A percentile compares a stretch with the other conserved stretches of the same genome.
Conservation (phyloP, 768 basidiomycete genomes). For the Botryobasidium botryosum region DNA sequence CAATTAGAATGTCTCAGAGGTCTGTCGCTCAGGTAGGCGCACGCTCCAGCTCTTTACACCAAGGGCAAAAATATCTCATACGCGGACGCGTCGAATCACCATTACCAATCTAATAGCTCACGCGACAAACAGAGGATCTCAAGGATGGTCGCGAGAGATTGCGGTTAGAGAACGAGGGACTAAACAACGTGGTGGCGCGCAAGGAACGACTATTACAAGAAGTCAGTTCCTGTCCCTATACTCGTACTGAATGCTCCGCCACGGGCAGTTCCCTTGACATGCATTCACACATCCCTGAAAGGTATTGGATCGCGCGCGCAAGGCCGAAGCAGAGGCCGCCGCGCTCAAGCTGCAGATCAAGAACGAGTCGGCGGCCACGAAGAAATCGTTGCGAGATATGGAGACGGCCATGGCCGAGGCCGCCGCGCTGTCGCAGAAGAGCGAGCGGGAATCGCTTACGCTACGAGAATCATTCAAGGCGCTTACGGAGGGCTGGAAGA, state of each 20-base stretch:
- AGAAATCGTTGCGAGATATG: conserved; percentile 68
- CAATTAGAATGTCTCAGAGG: conserved; percentile 41
- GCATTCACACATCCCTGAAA: conserved; percentile 15
- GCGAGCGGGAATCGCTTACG: conserved; percentile 67
- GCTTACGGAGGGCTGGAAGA: conserved; percentile 55
- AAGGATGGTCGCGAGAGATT: conserved; percentile 75
- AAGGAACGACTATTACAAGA: conserved; percentile 81
- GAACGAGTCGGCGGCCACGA: conserved; percentile 49
- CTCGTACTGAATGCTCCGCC: neutral
- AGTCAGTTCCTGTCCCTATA: conserved; percentile 23
- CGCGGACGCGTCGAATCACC: no score
- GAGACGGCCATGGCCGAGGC: conserved; percentile 56
- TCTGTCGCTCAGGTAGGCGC: conserved; percentile 45
- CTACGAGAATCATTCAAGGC: conserved; percentile 60
- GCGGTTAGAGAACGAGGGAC: conserved; percentile 67
- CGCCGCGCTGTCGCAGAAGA: conserved; percentile 59
- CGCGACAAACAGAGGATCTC: conserved; percentile 72
- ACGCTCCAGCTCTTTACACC: neutral
- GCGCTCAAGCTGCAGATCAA: conserved; percentile 57
- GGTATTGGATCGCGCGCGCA: conserved; percentile 71
- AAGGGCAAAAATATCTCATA: no score
- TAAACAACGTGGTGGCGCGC: conserved; percentile 75
- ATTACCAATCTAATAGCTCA: conserved; percentile 24
- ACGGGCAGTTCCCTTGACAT: neutral
- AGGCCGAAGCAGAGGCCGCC: conserved; percentile 63